Evolutionary conservation across 371 early-diverging fungal genomes (phyloP).

Genomic region (Apophysomyces elegans): DNA sequence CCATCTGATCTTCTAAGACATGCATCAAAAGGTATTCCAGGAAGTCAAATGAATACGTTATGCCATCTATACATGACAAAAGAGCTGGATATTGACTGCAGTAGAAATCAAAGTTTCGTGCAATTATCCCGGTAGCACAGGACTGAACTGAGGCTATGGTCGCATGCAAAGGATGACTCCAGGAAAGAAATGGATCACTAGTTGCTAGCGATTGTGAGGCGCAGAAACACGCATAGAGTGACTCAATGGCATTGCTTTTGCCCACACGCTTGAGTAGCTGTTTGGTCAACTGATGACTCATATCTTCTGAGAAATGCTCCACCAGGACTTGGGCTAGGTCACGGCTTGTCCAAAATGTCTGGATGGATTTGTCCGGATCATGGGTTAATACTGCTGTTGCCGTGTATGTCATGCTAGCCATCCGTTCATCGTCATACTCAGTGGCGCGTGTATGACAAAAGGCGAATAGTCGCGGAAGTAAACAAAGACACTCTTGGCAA

Average conservation of each 20-base stretch:
- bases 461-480: slow-evolving; percentile 25
- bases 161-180: not conserved
- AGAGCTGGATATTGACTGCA: slow-evolving; percentile 35
- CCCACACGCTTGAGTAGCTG: slow-evolving; percentile 14
- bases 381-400: slow-evolving; percentile 13
- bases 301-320: slow-evolving; percentile 3
- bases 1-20: slow-evolving; percentile 27
- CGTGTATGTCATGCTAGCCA: slow-evolving; percentile 6
- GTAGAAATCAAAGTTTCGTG: slow-evolving; percentile 31
- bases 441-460: slow-evolving; percentile 23
- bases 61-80: slow-evolving; percentile 40
- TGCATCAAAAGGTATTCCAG: slow-evolving; percentile 27
- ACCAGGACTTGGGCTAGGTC: slow-evolving; percentile 13
- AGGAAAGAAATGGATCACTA: slow-evolving; percentile 20
- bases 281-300: slow-evolving; percentile 8
- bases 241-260: slow-evolving; percentile 25
- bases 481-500: slow-evolving; percentile 24
- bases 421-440: slow-evolving; percentile 7
- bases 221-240: slow-evolving; percentile 23
- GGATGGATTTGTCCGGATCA: slow-evolving; percentile 19
- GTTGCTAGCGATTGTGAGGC: slow-evolving; percentile 15
- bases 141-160: not conserved
- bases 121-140: not conserved
- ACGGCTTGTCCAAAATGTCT: slow-evolving; percentile 17
- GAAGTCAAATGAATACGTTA: slow-evolving; percentile 35